These are phyloP conservation scores for Pichia nanzhaoensis DNA, from an alignment of 805 yeast genomes.

Conservation along the genomic window DNA sequence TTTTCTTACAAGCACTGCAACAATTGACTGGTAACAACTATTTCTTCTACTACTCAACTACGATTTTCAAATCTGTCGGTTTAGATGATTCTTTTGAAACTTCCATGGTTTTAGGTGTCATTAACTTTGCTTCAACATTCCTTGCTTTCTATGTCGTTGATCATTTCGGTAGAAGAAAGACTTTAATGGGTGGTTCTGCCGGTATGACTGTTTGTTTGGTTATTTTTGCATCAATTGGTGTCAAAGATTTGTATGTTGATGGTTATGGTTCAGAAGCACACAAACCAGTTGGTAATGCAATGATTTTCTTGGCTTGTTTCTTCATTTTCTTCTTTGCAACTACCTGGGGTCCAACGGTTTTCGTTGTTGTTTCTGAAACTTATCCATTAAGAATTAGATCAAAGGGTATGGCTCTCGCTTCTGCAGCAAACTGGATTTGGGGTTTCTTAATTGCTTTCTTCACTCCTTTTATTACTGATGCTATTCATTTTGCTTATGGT, in stretches of 20 bases:
- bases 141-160: slow-evolving; percentile 48
- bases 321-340: slow-evolving; percentile 63
- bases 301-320: slow-evolving; percentile 60
- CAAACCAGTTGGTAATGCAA: slow-evolving; percentile 50
- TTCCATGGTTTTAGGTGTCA: slow-evolving; percentile 51
- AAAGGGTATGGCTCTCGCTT: slow-evolving; percentile 58
- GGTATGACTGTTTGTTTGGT: slow-evolving; percentile 52
- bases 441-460: slow-evolving; percentile 51
- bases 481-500: slow-evolving; percentile 52
- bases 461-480: slow-evolving; percentile 48
- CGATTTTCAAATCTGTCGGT: slow-evolving; percentile 55
- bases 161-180: slow-evolving; percentile 46
- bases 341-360: slow-evolving; percentile 72
- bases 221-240: slow-evolving; percentile 56
- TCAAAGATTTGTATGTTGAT: slow-evolving; percentile 37
- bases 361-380: slow-evolving; percentile 59
- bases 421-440: slow-evolving; percentile 61
- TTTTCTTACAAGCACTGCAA: slow-evolving; percentile 53
- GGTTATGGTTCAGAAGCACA: slow-evolving; percentile 35
- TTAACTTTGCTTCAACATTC: slow-evolving; percentile 51
- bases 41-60: slow-evolving; percentile 60
- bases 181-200: slow-evolving; percentile 43
- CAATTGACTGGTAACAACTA: slow-evolving; percentile 61
- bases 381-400: slow-evolving; percentile 62
- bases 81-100: slow-evolving; percentile 49